Conservation (phyloP, 2,329 filamentous ascomycete species). For the Harringtonia lauricola region DNA sequence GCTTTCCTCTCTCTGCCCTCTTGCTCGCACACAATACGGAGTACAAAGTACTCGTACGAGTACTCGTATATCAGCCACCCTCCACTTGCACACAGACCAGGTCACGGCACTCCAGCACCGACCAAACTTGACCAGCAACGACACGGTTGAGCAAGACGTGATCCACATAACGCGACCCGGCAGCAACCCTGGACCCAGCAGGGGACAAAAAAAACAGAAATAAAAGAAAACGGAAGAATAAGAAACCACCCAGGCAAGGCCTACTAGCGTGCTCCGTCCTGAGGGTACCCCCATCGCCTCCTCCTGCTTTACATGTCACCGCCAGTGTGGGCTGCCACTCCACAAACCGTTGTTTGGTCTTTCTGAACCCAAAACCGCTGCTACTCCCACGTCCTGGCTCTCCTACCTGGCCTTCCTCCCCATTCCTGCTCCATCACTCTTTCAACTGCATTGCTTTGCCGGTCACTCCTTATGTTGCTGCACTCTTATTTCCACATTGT, state of each 20-base stretch:
- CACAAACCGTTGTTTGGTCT: slow-evolving; percentile 10
- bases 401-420: neutral
- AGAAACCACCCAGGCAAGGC: slow-evolving; percentile 4
- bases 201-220: neutral
- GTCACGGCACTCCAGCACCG: too few relatives aligned
- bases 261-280: slow-evolving; percentile 8
- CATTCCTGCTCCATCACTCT: neutral
- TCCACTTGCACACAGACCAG: too few relatives aligned
- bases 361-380: slow-evolving; percentile 6
- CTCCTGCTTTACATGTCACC: slow-evolving; percentile 9
- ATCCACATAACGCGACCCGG: slow-evolving; percentile 10
- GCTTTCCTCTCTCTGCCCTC: too few relatives aligned
- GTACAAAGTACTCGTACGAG: too few relatives aligned
- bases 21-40: too few relatives aligned
- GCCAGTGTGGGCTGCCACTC: slow-evolving; percentile 9
- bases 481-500: too few relatives aligned
- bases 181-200: slow-evolving; percentile 9
- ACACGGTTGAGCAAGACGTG: slow-evolving; percentile 2
- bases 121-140: neutral
- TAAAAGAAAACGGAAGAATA: slow-evolving; percentile 1
- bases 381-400: slow-evolving; percentile 3
- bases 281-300: slow-evolving; percentile 5
- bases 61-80: too few relatives aligned
- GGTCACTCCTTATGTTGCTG: slow-evolving; percentile 1
- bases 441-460: slow-evolving; percentile 2